phyloP scores from a whole-genome alignment of 2,329 filamentous ascomycete species.

The Phialophora tarda region DNA sequence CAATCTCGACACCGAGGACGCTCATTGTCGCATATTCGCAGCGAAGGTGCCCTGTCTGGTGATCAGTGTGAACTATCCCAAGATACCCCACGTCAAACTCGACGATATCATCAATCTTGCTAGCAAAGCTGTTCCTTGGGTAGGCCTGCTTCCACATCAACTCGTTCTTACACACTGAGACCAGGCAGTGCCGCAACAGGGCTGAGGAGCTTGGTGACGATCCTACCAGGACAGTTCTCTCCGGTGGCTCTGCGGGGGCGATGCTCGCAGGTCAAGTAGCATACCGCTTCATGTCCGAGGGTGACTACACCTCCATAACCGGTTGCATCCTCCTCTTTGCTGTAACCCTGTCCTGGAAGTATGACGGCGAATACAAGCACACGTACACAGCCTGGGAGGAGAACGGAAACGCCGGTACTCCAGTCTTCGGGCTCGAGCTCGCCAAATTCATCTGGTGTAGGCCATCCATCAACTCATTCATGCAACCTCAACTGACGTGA shows the following conservation, averaged over 20 bases:
- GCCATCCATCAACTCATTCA: neutral
- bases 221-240: constrained; percentile 31
- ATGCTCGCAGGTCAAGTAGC: constrained; percentile 31
- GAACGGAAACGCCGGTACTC: constrained; percentile 30
- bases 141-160: constrained; percentile 3
- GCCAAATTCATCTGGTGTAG: constrained; percentile 37
- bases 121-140: constrained; percentile 28
- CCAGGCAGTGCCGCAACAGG: constrained; percentile 24
- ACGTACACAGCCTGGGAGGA: constrained; percentile 33
- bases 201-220: constrained; percentile 30
- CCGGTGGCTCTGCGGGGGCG: constrained; percentile 35
- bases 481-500: constrained; percentile 10
- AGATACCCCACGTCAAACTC: constrained; percentile 31
- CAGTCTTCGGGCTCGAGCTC: constrained; percentile 29
- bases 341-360: constrained; percentile 32
- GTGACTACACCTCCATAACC: constrained; percentile 28
- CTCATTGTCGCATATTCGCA: constrained; percentile 44
- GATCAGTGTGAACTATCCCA: constrained; percentile 46
- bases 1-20: constrained; percentile 46
- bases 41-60: constrained; percentile 43
- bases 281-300: constrained; percentile 33
- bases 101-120: constrained; percentile 34
- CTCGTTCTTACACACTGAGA: neutral
- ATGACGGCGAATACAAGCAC: constrained; percentile 34
- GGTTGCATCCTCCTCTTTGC: constrained; percentile 32